These are phyloP conservation scores for Solanum habrochaites DNA, from an alignment of 257 asterid species.

Conservation along the genomic window DNA sequence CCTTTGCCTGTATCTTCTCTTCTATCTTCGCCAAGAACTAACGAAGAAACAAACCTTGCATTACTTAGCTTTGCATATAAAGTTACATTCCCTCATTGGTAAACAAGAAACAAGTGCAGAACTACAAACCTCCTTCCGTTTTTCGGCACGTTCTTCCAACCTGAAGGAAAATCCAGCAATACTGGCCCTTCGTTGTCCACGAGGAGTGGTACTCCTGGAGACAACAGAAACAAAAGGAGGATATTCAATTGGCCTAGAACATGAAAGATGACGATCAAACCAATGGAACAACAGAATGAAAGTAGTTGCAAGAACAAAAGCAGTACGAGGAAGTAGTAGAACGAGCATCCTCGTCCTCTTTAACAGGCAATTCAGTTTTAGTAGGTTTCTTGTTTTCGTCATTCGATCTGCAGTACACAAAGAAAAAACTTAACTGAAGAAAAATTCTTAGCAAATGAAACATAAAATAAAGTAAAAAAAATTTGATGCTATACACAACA, in stretches of 20 bases:
- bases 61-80: background rate
- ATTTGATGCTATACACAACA: background rate
- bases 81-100: background rate
- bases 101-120: background rate
- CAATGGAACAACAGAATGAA: background rate
- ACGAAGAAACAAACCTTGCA: background rate
- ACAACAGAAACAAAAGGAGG: background rate
- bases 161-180: conserved; percentile 51
- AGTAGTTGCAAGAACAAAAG: background rate
- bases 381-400: conserved; percentile 21
- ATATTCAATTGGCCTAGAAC: background rate
- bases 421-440: background rate
- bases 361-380: conserved; percentile 9
- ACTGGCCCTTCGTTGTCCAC: conserved; percentile 35
- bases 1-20: conserved; percentile 77
- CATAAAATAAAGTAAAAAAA: background rate
- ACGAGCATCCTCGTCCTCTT: conserved; percentile 58
- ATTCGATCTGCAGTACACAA: conserved; percentile 26
- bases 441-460: background rate
- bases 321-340: conserved; percentile 72
- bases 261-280: conserved; percentile 1
- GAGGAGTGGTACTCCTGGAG: conserved; percentile 35
- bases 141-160: conserved; percentile 70
- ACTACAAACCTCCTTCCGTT: conserved; percentile 3
- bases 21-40: conserved; percentile 85